Base-by-base conservation (phyloP, 2,329 filamentous ascomycete genomes). In the Xenosphaeropsis pyriputrescens region DNA sequence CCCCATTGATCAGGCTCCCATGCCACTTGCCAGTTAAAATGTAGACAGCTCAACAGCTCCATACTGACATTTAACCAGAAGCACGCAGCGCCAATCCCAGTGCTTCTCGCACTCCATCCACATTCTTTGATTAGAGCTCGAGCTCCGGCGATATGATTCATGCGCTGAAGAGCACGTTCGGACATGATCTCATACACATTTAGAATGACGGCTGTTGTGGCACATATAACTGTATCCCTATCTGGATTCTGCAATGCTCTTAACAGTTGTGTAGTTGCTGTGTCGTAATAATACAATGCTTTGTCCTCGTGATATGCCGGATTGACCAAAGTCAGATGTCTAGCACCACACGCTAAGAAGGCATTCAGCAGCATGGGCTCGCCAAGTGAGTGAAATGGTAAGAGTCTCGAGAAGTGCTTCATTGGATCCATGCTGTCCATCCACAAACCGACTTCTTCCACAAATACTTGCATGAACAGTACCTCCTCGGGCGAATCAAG, bases 141-240 rank as follows among this genome's bases (percentile, higher is more conserved):
- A 8, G 85, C 85, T 5, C 85, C 85, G 0, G 82, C 79, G 46
- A 89, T 88, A 51, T 94, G 88, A 47, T 83, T 88, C 79, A 91
- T 89, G n/a, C 81, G 71, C 48, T 85, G 75, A 29, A 79, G 65
- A 5, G 81, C 76, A 46, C 75, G 75, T 52, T 89, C 82, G 35
- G 76, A 85, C 85, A 95, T 93, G 48, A 88, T 79, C 57, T 95
- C 86, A 58, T 93, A 95, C 3, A 93, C 82, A 48, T 93, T 89
- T 22, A 96, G 68, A 6, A 93, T 79, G 12, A 93, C 79, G 2
- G 89, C 86, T 0, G 85, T 85, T 0, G 82, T 84, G 6, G 88
- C 85, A 55, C 86, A 94, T 38, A 93, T 77, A 18, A 79, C 75
- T 1, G 78, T 85, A 53, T 94, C 80, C 40, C 86, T 74, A 46